phyloP scores from a whole-genome alignment of 1,284 basidiomycete species.

The Ceratobasidium sp. region DNA sequence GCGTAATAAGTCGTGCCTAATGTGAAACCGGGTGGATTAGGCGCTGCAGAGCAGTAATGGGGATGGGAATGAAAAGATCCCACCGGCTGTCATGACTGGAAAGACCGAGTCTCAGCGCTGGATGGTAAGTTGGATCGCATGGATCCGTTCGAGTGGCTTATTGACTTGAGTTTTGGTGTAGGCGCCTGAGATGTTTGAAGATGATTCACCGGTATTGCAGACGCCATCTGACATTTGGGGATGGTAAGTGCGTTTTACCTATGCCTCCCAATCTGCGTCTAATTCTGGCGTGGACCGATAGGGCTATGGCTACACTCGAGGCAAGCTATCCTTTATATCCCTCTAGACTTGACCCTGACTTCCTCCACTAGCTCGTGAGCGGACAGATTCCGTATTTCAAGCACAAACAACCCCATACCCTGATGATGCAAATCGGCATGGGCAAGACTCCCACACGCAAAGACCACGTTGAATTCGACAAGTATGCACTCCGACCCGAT shows the following conservation, averaged over 20 bases:
- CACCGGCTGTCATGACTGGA: slow-evolving; percentile 34
- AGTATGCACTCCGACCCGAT: slow-evolving; percentile 16
- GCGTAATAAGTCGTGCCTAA: not conserved
- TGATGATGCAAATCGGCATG: slow-evolving; percentile 7
- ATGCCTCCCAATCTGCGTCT: too few species aligned
- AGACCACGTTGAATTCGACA: slow-evolving; percentile 18
- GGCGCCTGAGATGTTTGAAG: slow-evolving; percentile 27
- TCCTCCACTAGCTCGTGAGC: slow-evolving; percentile 20
- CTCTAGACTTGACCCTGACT: too few species aligned
- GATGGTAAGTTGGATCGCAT: slow-evolving; percentile 14
- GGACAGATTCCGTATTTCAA: slow-evolving; percentile 8
- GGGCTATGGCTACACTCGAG: slow-evolving; percentile 42
- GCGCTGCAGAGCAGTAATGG: not conserved
- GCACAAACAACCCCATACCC: slow-evolving; percentile 11
- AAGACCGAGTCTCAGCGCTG: slow-evolving; percentile 34
- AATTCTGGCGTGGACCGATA: too few species aligned
- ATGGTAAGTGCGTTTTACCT: slow-evolving; percentile 12
- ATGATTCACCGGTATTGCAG: slow-evolving; percentile 1
- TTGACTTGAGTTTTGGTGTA: not conserved
- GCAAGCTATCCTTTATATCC: too few species aligned
- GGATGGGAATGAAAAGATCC: not conserved
- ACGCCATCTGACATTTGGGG: slow-evolving; percentile 39
- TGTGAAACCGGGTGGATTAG: not conserved
- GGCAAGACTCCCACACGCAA: not conserved
- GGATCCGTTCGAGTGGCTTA: not conserved